These are phyloP conservation scores for Lentinula edodes DNA, from an alignment of 768 basidiomycete species.

Conservation along the genomic window DNA sequence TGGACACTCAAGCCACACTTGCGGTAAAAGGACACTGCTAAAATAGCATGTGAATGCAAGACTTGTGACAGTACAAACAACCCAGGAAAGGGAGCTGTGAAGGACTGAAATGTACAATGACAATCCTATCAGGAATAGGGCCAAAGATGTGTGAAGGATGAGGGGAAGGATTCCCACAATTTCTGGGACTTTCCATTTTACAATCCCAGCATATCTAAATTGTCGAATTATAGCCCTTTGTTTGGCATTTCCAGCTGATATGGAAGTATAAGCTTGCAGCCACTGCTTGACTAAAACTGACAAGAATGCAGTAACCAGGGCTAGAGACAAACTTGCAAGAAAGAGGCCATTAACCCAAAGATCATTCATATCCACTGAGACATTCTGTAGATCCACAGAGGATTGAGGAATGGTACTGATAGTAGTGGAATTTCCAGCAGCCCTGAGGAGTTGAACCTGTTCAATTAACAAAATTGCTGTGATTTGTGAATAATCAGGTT, in stretches of 20 bases:
- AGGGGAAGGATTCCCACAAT: slow-evolving; percentile 3
- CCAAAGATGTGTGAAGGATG: slow-evolving; percentile 4
- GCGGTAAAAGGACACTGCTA: not conserved
- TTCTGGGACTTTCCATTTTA: slow-evolving; percentile 4
- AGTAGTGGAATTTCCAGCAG: not conserved
- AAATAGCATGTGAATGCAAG: not conserved
- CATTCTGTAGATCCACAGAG: not conserved
- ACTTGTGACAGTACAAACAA: not conserved
- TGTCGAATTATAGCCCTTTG: not conserved
- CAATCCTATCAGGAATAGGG: not conserved
- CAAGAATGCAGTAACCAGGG: not conserved
- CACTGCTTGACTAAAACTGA: slow-evolving; percentile 7
- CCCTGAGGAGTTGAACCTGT: not conserved
- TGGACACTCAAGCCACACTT: not conserved
- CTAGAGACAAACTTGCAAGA: slow-evolving; percentile 1
- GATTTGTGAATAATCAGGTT: not conserved
- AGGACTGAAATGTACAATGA: not conserved
- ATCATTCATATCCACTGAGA: not conserved
- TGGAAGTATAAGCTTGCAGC: slow-evolving; percentile 1
- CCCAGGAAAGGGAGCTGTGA: not conserved
- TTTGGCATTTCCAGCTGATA: not conserved
- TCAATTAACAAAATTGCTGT: not conserved
- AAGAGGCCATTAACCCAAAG: slow-evolving; percentile 8
- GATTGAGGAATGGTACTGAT: not conserved
- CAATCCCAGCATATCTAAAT: not conserved